Conservation (phyloP, 805 yeast species). For the Brettanomyces sp. region DNA sequence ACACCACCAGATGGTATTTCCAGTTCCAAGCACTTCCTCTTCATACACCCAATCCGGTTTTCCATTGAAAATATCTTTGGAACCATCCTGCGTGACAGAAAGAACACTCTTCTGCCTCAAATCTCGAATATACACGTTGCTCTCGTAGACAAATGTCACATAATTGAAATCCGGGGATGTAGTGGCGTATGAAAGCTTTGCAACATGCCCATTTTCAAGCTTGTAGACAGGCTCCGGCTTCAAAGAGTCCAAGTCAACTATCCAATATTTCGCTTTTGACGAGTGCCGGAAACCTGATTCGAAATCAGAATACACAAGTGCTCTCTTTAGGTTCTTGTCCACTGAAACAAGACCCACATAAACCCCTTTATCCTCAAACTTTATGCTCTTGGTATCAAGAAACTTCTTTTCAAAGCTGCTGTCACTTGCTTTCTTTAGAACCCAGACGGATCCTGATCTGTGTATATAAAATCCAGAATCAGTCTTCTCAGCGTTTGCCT, state of each 20-base stretch:
- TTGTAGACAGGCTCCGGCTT: conserved; percentile 14
- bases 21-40: conserved; percentile 60
- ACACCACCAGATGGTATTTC: conserved; percentile 64
- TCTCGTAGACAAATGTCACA: conserved; percentile 46
- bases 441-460: conserved; percentile 7
- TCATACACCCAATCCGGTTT: conserved; percentile 81
- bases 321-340: conserved; percentile 36
- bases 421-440: conserved; percentile 20
- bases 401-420: conserved; percentile 22
- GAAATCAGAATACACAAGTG: conserved; percentile 45
- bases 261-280: conserved; percentile 49
- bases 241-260: conserved; percentile 37
- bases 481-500: conserved; percentile 1
- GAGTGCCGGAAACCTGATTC: conserved; percentile 63
- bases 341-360: conserved; percentile 33
- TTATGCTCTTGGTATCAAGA: conserved; percentile 26
- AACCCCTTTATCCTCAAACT: conserved; percentile 31
- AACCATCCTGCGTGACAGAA: conserved; percentile 44
- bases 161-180: conserved; percentile 56
- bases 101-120: conserved; percentile 17
- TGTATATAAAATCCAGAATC: conserved; percentile 38
- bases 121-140: conserved; percentile 44
- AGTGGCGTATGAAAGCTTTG: conserved; percentile 40
- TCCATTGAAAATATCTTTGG: conserved; percentile 44
- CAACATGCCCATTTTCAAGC: conserved; percentile 14